Evolutionary conservation across 1,139 yeast species (phyloP), one percentile per base, ranked within the genome.

Genomic region (Meyerozyma athensensis): DNA sequence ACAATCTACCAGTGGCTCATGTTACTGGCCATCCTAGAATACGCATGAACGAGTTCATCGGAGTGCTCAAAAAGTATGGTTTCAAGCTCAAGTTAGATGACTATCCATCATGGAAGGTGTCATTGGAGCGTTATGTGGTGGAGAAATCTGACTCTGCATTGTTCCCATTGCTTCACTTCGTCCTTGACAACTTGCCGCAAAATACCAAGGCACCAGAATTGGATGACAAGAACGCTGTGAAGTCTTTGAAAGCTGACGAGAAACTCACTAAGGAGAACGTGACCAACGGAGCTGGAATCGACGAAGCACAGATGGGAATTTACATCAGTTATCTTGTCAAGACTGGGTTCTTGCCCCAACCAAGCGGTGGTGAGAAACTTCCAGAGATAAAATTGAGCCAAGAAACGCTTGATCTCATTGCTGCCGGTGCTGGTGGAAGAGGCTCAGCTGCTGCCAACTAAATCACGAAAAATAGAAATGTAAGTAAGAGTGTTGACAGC

Each of bases 21-120:
- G 97, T 92, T n/a, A 92, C 97, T 3, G 95, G 94, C 10, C 97
- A 92, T 53, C 99, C 98, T 44, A 79, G 97, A 59, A 79, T 87
- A 43, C 69, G 77, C 36, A 84, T 90, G 67, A 80, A 79, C 53
- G 81, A 84, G 48, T 90, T 80, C 64, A 64, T 92, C 51, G 78
- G 80, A 23, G 56, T 81, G 9, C 70, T 90, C 55, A 63, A 69
- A 39, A 61, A 65, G 7, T 90, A 78, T 52, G 98, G 98, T 5
- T 94, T 86, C 61, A 55, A 68, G 9, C 78, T 86, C 33, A 61
- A 66, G 44, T 68, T 73, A 35, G 72, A 70, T 10, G 87, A 80
- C 51, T 92, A 92, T 53, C 75, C 81, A 19, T 67, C 74, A 9
- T 92, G 99, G 98, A 81, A 85, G 44, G 62, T 71, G 32, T 68